Evolutionary conservation across 2,329 filamentous ascomycete species (phyloP).

Genomic region (Aspergillus niger): DNA sequence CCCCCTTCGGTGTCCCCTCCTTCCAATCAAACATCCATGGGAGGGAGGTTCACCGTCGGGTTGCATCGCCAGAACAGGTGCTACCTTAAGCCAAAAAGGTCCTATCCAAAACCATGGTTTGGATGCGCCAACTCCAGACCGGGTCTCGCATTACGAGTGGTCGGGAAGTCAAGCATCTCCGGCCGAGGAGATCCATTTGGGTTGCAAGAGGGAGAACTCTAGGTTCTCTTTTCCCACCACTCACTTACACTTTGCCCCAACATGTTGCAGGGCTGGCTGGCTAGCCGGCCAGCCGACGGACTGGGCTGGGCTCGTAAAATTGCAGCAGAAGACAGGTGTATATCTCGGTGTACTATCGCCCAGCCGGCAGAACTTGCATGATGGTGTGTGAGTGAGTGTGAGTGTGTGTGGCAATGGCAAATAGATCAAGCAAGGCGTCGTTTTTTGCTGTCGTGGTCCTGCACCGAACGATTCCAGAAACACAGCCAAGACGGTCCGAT

Average conservation of each 20-base stretch:
- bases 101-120: background rate
- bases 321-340: background rate
- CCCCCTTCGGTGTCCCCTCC: background rate
- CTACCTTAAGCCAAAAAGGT: background rate
- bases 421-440: background rate
- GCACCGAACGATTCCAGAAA: conserved; percentile 44
- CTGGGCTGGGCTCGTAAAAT: background rate
- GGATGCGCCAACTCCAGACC: background rate
- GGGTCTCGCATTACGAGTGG: background rate
- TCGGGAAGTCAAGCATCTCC: background rate
- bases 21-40: background rate
- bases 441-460: conserved; percentile 16
- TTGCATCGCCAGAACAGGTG: conserved; percentile 1
- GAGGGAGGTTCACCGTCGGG: background rate
- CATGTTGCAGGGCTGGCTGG: no score
- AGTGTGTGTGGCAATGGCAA: conserved; percentile 12
- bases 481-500: conserved; percentile 21
- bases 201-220: background rate
- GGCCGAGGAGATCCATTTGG: background rate
- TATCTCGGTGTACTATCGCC: background rate
- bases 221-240: background rate
- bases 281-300: no score
- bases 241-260: no score
- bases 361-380: background rate
- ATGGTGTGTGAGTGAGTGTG: background rate